Conservation (phyloP, 306 rosid genomes). For the Myrica gale region DNA sequence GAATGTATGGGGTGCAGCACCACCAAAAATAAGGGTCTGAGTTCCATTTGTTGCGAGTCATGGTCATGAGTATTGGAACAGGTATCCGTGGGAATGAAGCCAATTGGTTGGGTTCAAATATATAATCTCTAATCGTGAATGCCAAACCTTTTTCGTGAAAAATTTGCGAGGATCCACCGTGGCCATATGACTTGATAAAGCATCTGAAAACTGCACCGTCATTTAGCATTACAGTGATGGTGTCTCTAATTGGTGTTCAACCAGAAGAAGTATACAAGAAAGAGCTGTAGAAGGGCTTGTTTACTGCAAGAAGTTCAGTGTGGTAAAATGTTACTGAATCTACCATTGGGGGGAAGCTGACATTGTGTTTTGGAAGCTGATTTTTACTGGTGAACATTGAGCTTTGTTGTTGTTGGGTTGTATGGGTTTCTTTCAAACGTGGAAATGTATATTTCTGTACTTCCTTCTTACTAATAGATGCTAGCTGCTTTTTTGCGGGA, state of each 20-base stretch:
- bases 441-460: constrained; percentile 3
- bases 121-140: background rate
- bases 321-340: constrained; percentile 30
- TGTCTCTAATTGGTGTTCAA: constrained; percentile 26
- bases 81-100: constrained; percentile 35
- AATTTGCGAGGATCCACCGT: constrained; percentile 1
- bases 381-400: constrained; percentile 21
- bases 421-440: constrained; percentile 16
- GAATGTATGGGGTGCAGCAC: constrained; percentile 45
- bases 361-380: constrained; percentile 28
- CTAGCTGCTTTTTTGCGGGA: background rate
- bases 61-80: constrained; percentile 39
- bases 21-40: constrained; percentile 35
- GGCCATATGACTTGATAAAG: constrained; percentile 20
- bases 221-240: constrained; percentile 26
- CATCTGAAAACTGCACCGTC: background rate
- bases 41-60: constrained; percentile 40
- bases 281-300: constrained; percentile 8
- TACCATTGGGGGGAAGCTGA: constrained; percentile 27
- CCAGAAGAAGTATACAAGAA: constrained; percentile 3
- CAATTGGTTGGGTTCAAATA: constrained; percentile 29
- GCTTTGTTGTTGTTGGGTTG: constrained; percentile 21
- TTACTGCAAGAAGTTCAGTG: constrained; percentile 29
- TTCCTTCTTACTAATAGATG: constrained; percentile 30
- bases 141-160: constrained; percentile 15